Evolutionary conservation across 176 grass and related monocot species (phyloP), one percentile per base, ranked within the genome.

Genomic region (Oryza nivara): DNA sequence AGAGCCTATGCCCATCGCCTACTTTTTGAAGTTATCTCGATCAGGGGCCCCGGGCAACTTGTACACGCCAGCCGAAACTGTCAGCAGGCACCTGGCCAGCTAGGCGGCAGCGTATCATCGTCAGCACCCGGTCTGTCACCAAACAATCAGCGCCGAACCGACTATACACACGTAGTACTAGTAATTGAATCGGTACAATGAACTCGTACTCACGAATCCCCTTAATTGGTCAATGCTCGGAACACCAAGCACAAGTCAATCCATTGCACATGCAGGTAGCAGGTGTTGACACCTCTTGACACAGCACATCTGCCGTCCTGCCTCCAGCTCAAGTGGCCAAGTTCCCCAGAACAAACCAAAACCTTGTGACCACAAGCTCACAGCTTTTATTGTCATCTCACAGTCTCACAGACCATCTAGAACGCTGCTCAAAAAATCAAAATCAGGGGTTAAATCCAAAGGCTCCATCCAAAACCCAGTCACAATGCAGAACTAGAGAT

Each of bases 281-380:
- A 52, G 25, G 15, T 58, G 23, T 54, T 56, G 47, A 48, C 9
- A 12, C 6, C 67, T 74, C 46, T 30, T 17, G 45, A 5, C 20
- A 17, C 14, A 74, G 43, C 72, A 26, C 44, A 51, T 41, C 40
- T 9, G 40, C 40, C 40, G 7, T 41, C 0, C 72, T 60, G 72
- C 23, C 3, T 32, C 25, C 47, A 74, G 45, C 72, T 74, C 72
- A 26, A 34, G 20, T 15, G 15, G 20, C 12, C 61, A 51, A 47
- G 45, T 48, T 30, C 72, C 25, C 58, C 9, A 16, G 25, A 17
- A 54, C 17, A 68, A 67, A 84, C 82, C 72, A 52, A 75, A 75
- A 16, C 17, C 58, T 10, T 51, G 25, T 14, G 7, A 22, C 20
- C 56, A 22, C 23, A 32, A 51, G 45, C 72, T 74, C 14, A 15